These are phyloP conservation scores for Xerocomus brunneocitrinus DNA, from an alignment of 768 basidiomycete genomes.

Conservation along the genomic window DNA sequence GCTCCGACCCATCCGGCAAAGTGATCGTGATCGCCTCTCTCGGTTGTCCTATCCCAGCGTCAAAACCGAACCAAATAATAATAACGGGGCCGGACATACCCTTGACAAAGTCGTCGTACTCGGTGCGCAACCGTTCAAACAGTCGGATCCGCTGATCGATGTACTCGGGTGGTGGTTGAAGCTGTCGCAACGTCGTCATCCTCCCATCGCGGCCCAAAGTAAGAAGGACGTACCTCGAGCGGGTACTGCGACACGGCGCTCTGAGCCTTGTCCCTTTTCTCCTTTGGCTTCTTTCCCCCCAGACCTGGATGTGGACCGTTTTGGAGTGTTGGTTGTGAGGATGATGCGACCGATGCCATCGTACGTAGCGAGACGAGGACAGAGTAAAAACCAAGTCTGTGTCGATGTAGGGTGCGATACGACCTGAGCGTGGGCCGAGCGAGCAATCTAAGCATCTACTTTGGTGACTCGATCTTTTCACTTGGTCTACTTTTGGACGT, in stretches of 20 bases:
- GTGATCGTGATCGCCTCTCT: conserved; percentile 81
- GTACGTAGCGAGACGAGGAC: conserved; percentile 16
- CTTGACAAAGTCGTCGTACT: conserved; percentile 77
- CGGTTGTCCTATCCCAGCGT: conserved; percentile 50
- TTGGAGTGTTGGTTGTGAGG: conserved; percentile 48
- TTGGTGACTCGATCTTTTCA: conserved; percentile 12
- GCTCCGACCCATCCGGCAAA: conserved; percentile 79
- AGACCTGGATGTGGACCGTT: conserved; percentile 37
- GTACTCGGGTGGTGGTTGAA: conserved; percentile 80
- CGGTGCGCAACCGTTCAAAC: conserved; percentile 80
- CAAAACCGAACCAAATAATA: neutral
- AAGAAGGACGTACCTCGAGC: conserved; percentile 47
- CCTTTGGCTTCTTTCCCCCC: conserved; percentile 40
- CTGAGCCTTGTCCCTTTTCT: conserved; percentile 37
- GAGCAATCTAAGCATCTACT: conserved; percentile 33
- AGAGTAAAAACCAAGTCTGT: conserved; percentile 2
- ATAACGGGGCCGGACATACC: conserved; percentile 38
- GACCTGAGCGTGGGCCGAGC: conserved; percentile 27
- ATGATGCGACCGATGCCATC: conserved; percentile 56
- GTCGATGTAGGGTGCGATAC: conserved; percentile 17
- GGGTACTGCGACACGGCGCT: conserved; percentile 44
- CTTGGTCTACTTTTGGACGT: conserved; percentile 23
- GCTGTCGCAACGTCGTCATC: conserved; percentile 36
- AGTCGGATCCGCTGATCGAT: conserved; percentile 87
- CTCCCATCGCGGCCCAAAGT: neutral